phyloP scores from a whole-genome alignment of 2,329 filamentous ascomycete species.

The Corynespora cassiicola region DNA sequence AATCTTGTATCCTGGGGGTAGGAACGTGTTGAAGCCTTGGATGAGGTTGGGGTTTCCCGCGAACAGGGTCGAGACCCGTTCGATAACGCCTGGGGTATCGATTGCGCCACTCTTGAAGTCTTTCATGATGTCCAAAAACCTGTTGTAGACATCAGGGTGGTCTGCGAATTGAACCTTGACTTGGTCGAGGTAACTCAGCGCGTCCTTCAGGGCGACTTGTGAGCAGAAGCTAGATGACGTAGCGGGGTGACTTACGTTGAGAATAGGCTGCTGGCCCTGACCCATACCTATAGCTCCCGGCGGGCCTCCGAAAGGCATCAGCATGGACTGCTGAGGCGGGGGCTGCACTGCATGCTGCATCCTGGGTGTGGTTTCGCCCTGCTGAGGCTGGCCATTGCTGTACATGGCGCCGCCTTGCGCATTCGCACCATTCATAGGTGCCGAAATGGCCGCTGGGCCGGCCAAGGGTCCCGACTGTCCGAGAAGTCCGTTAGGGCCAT shows the following conservation, averaged over 20 bases:
- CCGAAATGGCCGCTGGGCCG: conserved; percentile 56
- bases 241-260: conserved; percentile 74
- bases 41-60: conserved; percentile 94
- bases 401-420: conserved; percentile 72
- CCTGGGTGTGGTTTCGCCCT: conserved; percentile 60
- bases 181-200: conserved; percentile 94
- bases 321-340: conserved; percentile 59
- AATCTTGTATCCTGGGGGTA: conserved; percentile 94
- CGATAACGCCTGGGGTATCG: conserved; percentile 96
- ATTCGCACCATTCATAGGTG: conserved; percentile 63
- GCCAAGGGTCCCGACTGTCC: conserved; percentile 61
- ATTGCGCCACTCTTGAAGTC: conserved; percentile 99
- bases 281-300: conserved; percentile 65
- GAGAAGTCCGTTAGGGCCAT: conserved; percentile 89
- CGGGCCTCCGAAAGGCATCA: conserved; percentile 55
- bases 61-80: conserved; percentile 93
- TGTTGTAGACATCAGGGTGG: conserved; percentile 95
- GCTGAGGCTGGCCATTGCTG: conserved; percentile 70
- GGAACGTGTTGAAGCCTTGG: conserved; percentile 97
- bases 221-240: too few species aligned
- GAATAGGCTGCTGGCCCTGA: conserved; percentile 83
- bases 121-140: conserved; percentile 99
- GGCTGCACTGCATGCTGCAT: conserved; percentile 68
- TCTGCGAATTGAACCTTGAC: conserved; percentile 98
- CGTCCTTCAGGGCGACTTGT: conserved; percentile 64